phyloP scores from a whole-genome alignment of 148 eudicot species.

The Rhododendron simsii region DNA sequence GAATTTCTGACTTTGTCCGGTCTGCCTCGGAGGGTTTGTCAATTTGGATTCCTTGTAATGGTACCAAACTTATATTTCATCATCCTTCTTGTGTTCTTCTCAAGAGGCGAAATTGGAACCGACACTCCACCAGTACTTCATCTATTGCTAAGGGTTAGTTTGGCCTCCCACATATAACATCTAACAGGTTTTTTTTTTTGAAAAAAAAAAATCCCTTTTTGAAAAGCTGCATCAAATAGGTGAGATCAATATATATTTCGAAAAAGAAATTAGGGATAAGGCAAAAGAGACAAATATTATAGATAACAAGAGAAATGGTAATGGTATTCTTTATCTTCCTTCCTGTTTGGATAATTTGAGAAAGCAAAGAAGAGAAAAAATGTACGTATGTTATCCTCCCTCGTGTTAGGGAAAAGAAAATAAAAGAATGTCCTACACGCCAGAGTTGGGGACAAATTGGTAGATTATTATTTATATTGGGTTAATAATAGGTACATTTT shows the following conservation, averaged over 20 bases:
- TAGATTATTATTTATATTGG: no score
- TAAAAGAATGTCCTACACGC: no score
- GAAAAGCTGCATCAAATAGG: neutral
- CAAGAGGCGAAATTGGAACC: neutral
- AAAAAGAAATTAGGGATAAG: neutral
- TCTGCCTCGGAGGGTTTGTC: neutral
- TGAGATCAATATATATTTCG: no score
- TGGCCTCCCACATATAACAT: neutral
- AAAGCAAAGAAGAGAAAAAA: neutral
- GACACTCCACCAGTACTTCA: neutral
- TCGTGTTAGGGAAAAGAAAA: no score
- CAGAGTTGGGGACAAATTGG: no score
- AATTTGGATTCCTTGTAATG: neutral
- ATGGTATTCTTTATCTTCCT: neutral
- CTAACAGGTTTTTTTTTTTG: neutral
- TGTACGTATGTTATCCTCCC: neutral
- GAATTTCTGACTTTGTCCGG: neutral
- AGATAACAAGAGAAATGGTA: neutral
- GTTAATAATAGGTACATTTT: neutral
- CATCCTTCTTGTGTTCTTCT: neutral
- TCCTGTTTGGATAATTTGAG: neutral
- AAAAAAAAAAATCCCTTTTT: no score
- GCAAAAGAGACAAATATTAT: neutral
- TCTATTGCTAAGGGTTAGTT: neutral
- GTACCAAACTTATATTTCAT: neutral